A percentile compares a stretch with the other conserved stretches of the same genome.
These are phyloP conservation scores for Prunus armeniaca DNA, from an alignment of 306 rosid species.

Conservation along the genomic window DNA sequence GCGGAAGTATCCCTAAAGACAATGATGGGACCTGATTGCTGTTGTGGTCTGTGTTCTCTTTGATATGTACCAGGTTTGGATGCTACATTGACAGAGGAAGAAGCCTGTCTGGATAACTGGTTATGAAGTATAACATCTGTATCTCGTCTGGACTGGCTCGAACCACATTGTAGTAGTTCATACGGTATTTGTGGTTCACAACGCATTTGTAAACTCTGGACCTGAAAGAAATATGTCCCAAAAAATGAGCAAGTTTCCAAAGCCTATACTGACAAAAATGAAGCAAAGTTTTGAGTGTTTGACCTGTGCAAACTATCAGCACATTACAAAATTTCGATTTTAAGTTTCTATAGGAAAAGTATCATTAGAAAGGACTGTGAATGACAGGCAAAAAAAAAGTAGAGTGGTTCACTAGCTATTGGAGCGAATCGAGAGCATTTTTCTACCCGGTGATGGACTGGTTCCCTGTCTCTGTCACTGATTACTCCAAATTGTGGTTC, in stretches of 20 bases:
- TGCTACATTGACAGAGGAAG: constrained; percentile 30
- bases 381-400: neutral
- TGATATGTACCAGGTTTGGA: neutral
- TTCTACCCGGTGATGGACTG: constrained; percentile 37
- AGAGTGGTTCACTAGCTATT: constrained; percentile 5
- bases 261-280: constrained; percentile 20
- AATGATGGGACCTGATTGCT: constrained; percentile 17
- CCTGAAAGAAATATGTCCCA: neutral
- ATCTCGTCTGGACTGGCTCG: neutral
- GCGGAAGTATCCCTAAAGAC: neutral
- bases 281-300: neutral
- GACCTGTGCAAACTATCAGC: neutral
- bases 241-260: neutral
- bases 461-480: constrained; percentile 43
- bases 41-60: constrained; percentile 10
- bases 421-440: constrained; percentile 18
- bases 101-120: neutral
- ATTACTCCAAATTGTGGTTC: neutral
- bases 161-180: constrained; percentile 13
- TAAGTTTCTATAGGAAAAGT: neutral
- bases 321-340: neutral
- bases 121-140: neutral
- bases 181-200: constrained; percentile 5
- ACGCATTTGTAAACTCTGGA: neutral
- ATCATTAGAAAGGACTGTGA: neutral